Evolutionary conservation across 2,329 filamentous ascomycete genomes (phyloP).

Genomic region (Capronia americana): DNA sequence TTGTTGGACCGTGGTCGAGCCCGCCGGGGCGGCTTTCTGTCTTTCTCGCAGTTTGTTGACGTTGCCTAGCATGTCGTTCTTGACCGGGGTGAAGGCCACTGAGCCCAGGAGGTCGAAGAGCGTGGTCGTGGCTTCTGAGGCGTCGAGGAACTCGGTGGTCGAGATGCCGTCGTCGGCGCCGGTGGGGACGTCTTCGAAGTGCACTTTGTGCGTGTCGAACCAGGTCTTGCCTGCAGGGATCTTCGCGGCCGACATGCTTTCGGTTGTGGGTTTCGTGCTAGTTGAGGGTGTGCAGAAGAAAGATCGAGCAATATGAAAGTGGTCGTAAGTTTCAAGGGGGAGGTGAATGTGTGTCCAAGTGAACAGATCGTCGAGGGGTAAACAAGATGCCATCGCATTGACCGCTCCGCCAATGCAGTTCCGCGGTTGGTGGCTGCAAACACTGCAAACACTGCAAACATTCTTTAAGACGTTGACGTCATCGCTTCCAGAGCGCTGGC

Average conservation of each 20-base stretch:
- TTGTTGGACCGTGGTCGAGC: conserved; percentile 83
- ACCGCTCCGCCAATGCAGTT: neutral
- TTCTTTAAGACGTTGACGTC: conserved; percentile 1
- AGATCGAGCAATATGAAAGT: neutral
- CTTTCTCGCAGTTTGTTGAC: conserved; percentile 94
- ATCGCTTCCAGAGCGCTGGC: neutral
- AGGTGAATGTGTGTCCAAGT: neutral
- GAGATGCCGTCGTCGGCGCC: conserved; percentile 77
- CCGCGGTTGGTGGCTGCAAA: neutral
- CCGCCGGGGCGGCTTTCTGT: conserved; percentile 75
- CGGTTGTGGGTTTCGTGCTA: neutral
- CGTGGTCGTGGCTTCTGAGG: conserved; percentile 81
- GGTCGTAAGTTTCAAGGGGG: neutral
- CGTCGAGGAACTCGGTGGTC: conserved; percentile 89
- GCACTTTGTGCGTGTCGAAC: conserved; percentile 12
- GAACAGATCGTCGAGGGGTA: conserved; percentile 13
- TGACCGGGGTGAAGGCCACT: conserved; percentile 86
- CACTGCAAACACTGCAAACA: conserved; percentile 16
- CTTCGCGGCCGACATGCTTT: neutral
- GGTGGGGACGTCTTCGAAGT: conserved; percentile 19
- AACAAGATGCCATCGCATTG: conserved; percentile 13
- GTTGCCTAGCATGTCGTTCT: conserved; percentile 89
- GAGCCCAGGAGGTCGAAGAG: conserved; percentile 75
- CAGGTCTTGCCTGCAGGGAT: conserved; percentile 18
- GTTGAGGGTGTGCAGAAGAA: neutral